Base-by-base conservation (phyloP, 768 basidiomycete genomes). In the Psilocybe azurescens region DNA sequence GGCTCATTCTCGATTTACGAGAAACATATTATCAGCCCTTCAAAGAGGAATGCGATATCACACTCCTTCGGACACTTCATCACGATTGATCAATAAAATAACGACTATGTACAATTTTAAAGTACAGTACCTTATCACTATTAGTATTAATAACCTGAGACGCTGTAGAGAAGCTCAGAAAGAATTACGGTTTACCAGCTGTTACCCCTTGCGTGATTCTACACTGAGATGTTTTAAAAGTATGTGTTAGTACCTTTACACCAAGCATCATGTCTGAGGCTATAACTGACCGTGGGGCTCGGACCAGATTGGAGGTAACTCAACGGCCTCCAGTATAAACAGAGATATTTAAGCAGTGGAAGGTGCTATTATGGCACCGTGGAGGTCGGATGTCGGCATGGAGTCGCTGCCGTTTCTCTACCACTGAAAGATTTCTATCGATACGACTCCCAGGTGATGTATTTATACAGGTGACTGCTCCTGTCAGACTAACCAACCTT, bases 11-110 rank as follows among this genome's bases (percentile, higher is more conserved):
- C n/a, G 56, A 61, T 36, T 36, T 61, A 7, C 60, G 60, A 18
- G 60, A 61, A 14, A 44, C 60, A 30, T 61, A 61, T 32, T 61
- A 61, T 41, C 53, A 44, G 4, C 60, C 60, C 38, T 61, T 61
- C 32, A 28, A 38, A 4, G 53, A 61, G 14, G 60, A 61, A 32
- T 61, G 60, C 32, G 41, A 44, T 16, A 44, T 44, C 41, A 44
- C 41, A 44, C 8, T 44, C 41, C 8, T 0, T 44, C 41, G n/a
- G 5, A 14, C n/a, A 44, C 11, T 13, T 13, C 41, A 44, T 44
- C 41, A 44, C 5, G 14, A 44, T 44, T 16, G 14, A 44, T 14
- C 14, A 44, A 14, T 44, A 14, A 16, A 36, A 36, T 11, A 24
- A 24, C 2, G 24, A 24, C 24, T 24, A 36, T 36, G 33, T 36